phyloP scores from a whole-genome alignment of 2,329 filamentous ascomycete species.

The Claviceps africana region DNA sequence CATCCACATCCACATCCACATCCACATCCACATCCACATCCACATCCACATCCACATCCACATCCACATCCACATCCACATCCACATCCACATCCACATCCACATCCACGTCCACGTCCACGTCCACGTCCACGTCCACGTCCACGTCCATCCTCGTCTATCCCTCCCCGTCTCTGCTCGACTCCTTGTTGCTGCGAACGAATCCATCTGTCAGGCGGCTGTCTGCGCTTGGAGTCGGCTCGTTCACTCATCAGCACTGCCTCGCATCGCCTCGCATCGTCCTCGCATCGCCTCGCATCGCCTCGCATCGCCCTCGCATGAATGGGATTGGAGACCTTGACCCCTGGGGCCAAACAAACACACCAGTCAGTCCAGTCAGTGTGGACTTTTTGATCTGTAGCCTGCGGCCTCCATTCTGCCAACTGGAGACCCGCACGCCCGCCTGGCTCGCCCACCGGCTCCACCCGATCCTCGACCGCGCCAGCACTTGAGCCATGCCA shows the following conservation, averaged over 20 bases:
- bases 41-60: too few species aligned
- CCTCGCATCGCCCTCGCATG: not conserved
- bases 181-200: not conserved
- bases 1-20: too few species aligned
- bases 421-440: constrained; percentile 1
- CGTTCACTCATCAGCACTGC: not conserved
- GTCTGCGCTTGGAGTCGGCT: not conserved
- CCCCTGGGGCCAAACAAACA: not conserved
- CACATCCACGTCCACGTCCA: too few species aligned
- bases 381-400: not conserved
- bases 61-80: too few species aligned
- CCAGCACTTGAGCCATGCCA: not conserved
- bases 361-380: not conserved
- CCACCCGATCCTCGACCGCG: constrained; percentile 4
- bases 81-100: too few species aligned
- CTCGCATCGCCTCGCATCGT: too few species aligned
- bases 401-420: not conserved
- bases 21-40: too few species aligned
- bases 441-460: constrained; percentile 3
- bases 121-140: too few species aligned
- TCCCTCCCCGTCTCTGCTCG: too few species aligned
- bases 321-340: not conserved
- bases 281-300: too few species aligned
- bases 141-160: too few species aligned
- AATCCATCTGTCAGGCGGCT: not conserved